phyloP scores from a whole-genome alignment of 78 protist species.

The Cyanophora paradoxa region DNA sequence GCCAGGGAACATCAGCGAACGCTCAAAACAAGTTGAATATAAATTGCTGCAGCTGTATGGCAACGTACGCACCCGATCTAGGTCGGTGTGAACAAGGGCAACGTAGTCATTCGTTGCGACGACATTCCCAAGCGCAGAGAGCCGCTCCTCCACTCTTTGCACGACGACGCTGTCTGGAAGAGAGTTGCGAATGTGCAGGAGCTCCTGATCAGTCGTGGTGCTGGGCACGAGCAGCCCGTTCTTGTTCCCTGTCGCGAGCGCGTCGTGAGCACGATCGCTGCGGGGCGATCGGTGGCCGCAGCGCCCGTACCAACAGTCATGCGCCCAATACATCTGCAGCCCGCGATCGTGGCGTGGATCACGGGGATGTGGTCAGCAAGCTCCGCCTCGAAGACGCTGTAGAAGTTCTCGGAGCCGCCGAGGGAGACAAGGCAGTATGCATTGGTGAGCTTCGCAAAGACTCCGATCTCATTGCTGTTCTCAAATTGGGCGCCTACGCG shows the following conservation, averaged over 20 bases:
- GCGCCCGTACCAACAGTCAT: conserved; percentile 44
- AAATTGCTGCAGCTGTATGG: too few species aligned
- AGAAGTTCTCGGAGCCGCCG: conserved; percentile 91
- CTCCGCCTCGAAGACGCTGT: conserved; percentile 80
- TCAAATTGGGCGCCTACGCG: conserved; percentile 84
- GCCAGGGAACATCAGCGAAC: too few species aligned
- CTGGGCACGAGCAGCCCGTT: conserved; percentile 94
- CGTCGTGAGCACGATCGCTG: too few species aligned
- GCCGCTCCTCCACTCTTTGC: conserved; percentile 31
- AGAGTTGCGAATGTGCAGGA: conserved; percentile 90
- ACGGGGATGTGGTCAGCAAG: conserved; percentile 91
- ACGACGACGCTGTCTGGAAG: conserved; percentile 92
- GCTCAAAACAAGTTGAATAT: too few species aligned
- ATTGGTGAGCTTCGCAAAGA: conserved; percentile 94
- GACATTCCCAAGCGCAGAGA: conserved; percentile 62
- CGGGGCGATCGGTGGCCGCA: background rate
- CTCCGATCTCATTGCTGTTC: conserved; percentile 94
- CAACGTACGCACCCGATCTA: too few species aligned
- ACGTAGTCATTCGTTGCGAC: conserved; percentile 95
- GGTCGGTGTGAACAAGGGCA: conserved; percentile 95
- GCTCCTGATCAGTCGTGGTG: conserved; percentile 95
- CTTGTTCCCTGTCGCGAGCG: conserved; percentile 72
- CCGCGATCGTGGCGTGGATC: conserved; percentile 76
- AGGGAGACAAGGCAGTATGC: conserved; percentile 48
- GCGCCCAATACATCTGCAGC: conserved; percentile 81